These are phyloP conservation scores for Chalciporus chontae DNA, from an alignment of 768 basidiomycete genomes.

Conservation along the genomic window DNA sequence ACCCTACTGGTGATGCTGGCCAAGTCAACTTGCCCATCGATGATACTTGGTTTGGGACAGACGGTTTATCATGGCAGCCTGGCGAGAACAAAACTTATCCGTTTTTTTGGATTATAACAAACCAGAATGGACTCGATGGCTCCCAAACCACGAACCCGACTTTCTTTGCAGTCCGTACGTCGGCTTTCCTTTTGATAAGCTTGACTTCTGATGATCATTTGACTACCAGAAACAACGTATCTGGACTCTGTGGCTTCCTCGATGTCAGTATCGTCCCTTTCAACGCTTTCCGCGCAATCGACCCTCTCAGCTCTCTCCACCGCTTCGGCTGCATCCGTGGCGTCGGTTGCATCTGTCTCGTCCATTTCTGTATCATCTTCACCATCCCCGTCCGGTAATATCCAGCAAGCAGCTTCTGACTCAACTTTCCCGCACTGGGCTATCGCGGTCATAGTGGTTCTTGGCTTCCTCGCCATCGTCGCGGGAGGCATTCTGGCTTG, in stretches of 20 bases:
- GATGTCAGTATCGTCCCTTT: slow-evolving; percentile 38
- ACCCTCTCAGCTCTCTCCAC: slow-evolving; percentile 28
- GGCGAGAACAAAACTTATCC: slow-evolving; percentile 58
- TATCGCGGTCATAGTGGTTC: slow-evolving; percentile 84
- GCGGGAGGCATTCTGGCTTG: slow-evolving; percentile 66
- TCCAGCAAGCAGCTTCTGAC: slow-evolving; percentile 41
- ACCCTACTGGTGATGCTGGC: slow-evolving; percentile 57
- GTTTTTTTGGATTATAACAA: slow-evolving; percentile 78
- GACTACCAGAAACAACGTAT: slow-evolving; percentile 63
- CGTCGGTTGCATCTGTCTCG: slow-evolving; percentile 35
- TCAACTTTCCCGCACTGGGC: slow-evolving; percentile 81
- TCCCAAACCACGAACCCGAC: slow-evolving; percentile 63
- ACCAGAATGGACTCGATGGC: slow-evolving; percentile 53
- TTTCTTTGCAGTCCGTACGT: slow-evolving; percentile 80
- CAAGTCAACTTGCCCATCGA: slow-evolving; percentile 53
- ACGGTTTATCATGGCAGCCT: slow-evolving; percentile 45
- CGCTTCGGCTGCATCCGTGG: slow-evolving; percentile 36
- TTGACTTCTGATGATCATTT: slow-evolving; percentile 8
- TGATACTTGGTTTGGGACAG: slow-evolving; percentile 69
- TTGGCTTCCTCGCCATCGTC: slow-evolving; percentile 80
- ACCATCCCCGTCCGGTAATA: slow-evolving; percentile 30
- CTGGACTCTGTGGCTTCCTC: slow-evolving; percentile 64
- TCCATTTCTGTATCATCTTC: slow-evolving; percentile 23
- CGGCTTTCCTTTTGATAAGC: background rate
- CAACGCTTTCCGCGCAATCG: slow-evolving; percentile 33